phyloP scores from a whole-genome alignment of 23 red algal species.

The Cyanidioschyzon merolae region DNA sequence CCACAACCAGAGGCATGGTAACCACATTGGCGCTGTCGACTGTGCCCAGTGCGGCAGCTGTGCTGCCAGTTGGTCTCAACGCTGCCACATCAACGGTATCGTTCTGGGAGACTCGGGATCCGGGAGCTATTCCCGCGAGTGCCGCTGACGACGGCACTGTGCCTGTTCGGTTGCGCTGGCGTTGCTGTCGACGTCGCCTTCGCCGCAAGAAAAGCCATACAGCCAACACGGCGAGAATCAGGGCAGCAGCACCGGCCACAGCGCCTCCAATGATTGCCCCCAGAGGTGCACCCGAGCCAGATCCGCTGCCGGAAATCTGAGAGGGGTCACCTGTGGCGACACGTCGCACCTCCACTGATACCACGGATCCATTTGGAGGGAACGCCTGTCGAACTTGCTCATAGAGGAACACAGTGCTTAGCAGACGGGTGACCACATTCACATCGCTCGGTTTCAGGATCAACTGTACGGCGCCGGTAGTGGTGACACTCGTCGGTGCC shows the following conservation, averaged over 20 bases:
- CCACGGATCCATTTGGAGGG: neutral
- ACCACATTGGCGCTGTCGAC: neutral
- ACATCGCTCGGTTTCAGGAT: neutral
- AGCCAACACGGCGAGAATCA: neutral
- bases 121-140: neutral
- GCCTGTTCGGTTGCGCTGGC: neutral
- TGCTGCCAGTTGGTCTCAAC: neutral
- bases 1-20: neutral
- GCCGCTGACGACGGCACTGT: neutral
- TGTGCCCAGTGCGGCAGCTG: neutral
- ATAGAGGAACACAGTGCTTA: slow-evolving; percentile 9
- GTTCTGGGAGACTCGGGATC: neutral
- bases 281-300: neutral
- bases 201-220: neutral
- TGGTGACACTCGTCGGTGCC: slow-evolving; percentile 1
- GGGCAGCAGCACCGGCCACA: neutral
- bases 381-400: slow-evolving; percentile 9
- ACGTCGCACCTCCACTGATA: neutral
- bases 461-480: neutral
- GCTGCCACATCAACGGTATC: neutral
- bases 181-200: neutral
- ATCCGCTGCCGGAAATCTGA: neutral
- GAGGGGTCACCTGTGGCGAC: neutral
- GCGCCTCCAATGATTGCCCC: neutral
- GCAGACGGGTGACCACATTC: slow-evolving; percentile 2